Conservation (phyloP, 2,329 filamentous ascomycete species). For the Ophiostoma australiae region DNA sequence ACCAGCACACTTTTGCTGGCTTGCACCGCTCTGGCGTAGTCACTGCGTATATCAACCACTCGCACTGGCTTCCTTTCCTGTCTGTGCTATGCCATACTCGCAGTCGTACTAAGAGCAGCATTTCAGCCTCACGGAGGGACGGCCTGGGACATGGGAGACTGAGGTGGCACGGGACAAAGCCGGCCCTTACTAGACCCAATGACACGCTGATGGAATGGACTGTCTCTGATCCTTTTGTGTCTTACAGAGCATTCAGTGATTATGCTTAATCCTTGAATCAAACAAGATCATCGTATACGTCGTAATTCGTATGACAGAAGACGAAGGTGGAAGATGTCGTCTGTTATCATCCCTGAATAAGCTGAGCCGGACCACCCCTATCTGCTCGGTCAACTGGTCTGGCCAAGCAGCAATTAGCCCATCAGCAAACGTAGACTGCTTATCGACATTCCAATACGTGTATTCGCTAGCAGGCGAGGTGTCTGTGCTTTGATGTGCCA, state of each 20-base stretch:
- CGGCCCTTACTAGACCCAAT: neutral
- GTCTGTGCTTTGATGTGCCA: too few species aligned
- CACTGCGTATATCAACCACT: neutral
- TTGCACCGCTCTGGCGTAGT: neutral
- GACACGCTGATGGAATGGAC: neutral
- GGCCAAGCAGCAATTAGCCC: too few species aligned
- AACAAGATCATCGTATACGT: neutral
- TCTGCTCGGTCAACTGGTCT: too few species aligned
- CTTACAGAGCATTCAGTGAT: neutral
- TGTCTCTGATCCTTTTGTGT: neutral
- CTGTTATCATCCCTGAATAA: neutral
- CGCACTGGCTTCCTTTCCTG: neutral
- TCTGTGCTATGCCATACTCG: neutral
- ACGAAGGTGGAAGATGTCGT: neutral
- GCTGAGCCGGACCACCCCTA: too few species aligned
- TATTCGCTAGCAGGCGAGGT: too few species aligned
- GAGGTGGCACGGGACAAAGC: neutral
- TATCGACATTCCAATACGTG: too few species aligned
- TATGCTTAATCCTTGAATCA: neutral
- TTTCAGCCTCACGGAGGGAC: constrained; percentile 9
- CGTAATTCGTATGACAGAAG: neutral
- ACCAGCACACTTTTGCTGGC: neutral
- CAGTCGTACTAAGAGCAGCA: neutral
- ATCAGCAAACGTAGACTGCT: too few species aligned
- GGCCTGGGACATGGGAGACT: neutral